These are phyloP conservation scores for Pythium pyrilobum DNA, from an alignment of 352 stramenopile species.

Conservation along the genomic window DNA sequence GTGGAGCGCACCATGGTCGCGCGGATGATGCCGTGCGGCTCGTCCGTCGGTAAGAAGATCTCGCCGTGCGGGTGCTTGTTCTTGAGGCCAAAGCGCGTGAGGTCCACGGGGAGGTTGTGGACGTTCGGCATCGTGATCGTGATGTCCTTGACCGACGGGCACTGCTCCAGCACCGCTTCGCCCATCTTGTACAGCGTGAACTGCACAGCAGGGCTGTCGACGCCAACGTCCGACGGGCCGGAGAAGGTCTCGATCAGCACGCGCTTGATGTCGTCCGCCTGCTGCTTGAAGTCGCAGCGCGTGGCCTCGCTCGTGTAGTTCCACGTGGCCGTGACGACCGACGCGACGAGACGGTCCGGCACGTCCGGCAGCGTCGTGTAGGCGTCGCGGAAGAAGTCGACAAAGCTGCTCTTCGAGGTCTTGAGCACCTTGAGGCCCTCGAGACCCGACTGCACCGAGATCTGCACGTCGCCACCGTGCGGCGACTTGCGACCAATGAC, in stretches of 20 bases:
- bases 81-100: constrained; percentile 76
- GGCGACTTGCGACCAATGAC: constrained; percentile 47
- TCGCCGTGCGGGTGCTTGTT: constrained; percentile 87
- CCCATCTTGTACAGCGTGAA: constrained; percentile 86
- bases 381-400: constrained; percentile 80
- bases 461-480: constrained; percentile 20
- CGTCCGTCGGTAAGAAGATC: constrained; percentile 81
- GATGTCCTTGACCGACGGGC: constrained; percentile 64
- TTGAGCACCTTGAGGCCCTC: constrained; percentile 82
- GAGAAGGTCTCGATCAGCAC: constrained; percentile 73
- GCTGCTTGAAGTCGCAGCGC: constrained; percentile 33
- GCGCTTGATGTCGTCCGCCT: constrained; percentile 52
- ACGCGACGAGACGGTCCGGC: constrained; percentile 70
- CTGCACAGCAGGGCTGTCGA: constrained; percentile 76
- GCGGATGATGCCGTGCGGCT: constrained; percentile 87
- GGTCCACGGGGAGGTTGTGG: constrained; percentile 85
- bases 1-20: constrained; percentile 63
- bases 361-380: constrained; percentile 77
- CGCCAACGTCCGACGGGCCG: constrained; percentile 69
- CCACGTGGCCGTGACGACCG: constrained; percentile 71
- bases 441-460: constrained; percentile 55
- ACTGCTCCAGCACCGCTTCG: constrained; percentile 63
- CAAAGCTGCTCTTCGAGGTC: constrained; percentile 86
- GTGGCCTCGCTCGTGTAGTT: constrained; percentile 47
- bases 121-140: constrained; percentile 84